Evolutionary conservation across 2,329 filamentous ascomycete species (phyloP), one percentile per base, ranked within the genome.

Genomic region (Trichoderma guizhouense): DNA sequence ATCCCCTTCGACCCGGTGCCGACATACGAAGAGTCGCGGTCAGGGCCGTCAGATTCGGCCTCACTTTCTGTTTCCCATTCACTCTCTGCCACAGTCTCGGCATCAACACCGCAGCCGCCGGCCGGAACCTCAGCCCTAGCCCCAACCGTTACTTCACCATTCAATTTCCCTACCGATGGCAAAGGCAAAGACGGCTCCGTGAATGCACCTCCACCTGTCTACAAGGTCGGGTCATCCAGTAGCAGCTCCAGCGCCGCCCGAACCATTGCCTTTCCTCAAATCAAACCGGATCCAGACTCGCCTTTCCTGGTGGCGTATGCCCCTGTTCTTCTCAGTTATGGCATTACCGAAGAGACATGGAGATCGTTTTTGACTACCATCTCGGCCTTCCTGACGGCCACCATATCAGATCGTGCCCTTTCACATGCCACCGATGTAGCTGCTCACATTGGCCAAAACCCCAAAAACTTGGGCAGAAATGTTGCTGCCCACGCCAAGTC

Each of bases 341-440:
- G 81, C 53, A 80, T 83, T 71, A 78, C 81, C 0, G 71, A 77
- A 7, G 75, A 78, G n/a, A 77, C 79, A 0, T 83, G 81, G 81
- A 63, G 69, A 9, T 79, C 81, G 0, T 82, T 83, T 18, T 69
- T 83, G 2, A 74, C 79, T 21, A 85, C 84, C 8, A 75, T 84
- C 2, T 86, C 84, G 0, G 84, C 82, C 1, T 86, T 86, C 71
- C 79, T 86, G 7, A 79, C 81, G 0, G 84, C 84, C 64, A 84
- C 80, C 24, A 82, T 86, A 0, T 82, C 83, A 0, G 81, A 84
- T 64, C 81, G 83, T 3, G 84, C 84, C 7, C 71, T 85, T 21
- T 79, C 79, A 34, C 84, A 85, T 72, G 84, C 83, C 1, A 81
- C 78, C 36, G 84, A 85, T 62, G 75, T 84, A 15, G 83, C 78